Conservation (phyloP, 2,329 filamentous ascomycete genomes). For the Rhytidhysteron rufulum region DNA sequence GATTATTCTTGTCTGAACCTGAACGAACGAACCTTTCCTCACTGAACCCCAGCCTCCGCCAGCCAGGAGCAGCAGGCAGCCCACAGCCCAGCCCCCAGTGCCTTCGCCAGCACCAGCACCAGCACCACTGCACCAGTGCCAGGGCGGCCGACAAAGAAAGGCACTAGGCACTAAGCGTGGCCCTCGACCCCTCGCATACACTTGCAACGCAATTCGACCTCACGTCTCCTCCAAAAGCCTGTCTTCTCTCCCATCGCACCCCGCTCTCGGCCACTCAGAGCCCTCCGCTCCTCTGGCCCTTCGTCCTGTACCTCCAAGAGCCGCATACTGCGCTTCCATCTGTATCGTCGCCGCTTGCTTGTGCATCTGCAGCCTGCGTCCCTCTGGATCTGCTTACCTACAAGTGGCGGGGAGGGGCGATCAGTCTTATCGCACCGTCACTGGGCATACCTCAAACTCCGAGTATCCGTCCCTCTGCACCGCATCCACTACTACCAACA, state of each 20-base stretch:
- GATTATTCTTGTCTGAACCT: too few relatives aligned
- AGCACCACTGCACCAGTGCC: conserved; percentile 8
- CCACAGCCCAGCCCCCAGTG: conserved; percentile 17
- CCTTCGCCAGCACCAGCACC: conserved; percentile 11
- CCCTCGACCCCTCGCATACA: conserved; percentile 24
- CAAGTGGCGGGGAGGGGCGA: conserved; percentile 22
- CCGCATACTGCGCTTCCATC: conserved; percentile 18
- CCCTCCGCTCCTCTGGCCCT: background rate
- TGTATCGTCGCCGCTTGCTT: conserved; percentile 9
- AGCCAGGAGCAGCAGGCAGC: conserved; percentile 1
- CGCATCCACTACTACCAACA: conserved; percentile 8
- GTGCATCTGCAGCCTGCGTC: conserved; percentile 15
- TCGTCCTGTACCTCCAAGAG: conserved; percentile 18
- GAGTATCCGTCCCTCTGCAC: conserved; percentile 22
- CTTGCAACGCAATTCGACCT: conserved; percentile 24
- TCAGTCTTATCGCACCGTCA: conserved; percentile 24
- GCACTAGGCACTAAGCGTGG: too few relatives aligned
- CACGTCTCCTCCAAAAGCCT: conserved; percentile 13
- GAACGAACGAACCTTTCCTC: too few relatives aligned
- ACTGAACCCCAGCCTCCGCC: conserved; percentile 19
- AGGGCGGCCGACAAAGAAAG: conserved; percentile 20
- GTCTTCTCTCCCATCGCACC: conserved; percentile 13
- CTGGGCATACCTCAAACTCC: conserved; percentile 25
- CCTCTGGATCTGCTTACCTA: conserved; percentile 10
- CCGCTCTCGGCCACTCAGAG: background rate